Evolutionary conservation across 176 grass and related monocot genomes (phyloP).

Genomic region (Pontederia crassipes): DNA sequence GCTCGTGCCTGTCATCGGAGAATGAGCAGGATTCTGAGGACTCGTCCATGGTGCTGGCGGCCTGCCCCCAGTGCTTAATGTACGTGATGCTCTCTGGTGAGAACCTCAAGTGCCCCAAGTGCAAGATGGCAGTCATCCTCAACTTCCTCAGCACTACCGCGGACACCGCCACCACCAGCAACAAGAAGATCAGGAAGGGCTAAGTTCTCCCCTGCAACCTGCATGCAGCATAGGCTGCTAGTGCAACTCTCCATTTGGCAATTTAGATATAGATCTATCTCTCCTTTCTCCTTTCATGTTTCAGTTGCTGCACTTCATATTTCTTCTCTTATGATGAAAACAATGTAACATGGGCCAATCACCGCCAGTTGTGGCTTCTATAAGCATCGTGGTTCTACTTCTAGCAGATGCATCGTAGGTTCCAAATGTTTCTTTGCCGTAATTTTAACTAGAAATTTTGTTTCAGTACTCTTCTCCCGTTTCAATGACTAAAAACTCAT

Average conservation of each 20-base stretch:
- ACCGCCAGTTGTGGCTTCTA: too few species aligned
- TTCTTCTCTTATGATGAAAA: not conserved
- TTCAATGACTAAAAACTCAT: too few species aligned
- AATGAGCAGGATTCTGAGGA: slow-evolving; percentile 28
- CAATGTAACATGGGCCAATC: too few species aligned
- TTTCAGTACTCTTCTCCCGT: too few species aligned
- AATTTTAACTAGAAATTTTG: too few species aligned
- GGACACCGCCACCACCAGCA: too few species aligned
- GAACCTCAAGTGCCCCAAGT: slow-evolving; percentile 59
- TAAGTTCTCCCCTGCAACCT: not conserved
- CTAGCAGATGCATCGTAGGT: too few species aligned
- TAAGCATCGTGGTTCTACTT: too few species aligned
- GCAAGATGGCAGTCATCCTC: slow-evolving; percentile 45
- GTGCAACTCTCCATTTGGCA: not conserved
- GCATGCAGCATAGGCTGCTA: not conserved
- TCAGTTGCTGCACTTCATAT: not conserved
- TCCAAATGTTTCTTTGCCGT: too few species aligned
- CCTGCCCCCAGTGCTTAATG: slow-evolving; percentile 59
- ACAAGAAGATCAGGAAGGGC: slow-evolving; percentile 29
- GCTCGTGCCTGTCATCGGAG: slow-evolving; percentile 50
- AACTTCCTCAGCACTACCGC: slow-evolving; percentile 28
- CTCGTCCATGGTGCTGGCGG: slow-evolving; percentile 53
- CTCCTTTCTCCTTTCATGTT: not conserved
- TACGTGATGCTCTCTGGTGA: slow-evolving; percentile 60
- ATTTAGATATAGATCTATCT: not conserved